A percentile compares a stretch with the other conserved stretches of the same genome.
Evolutionary conservation across 2,329 filamentous ascomycete species (phyloP).

Genomic region (Reticulascus tulasneorum): DNA sequence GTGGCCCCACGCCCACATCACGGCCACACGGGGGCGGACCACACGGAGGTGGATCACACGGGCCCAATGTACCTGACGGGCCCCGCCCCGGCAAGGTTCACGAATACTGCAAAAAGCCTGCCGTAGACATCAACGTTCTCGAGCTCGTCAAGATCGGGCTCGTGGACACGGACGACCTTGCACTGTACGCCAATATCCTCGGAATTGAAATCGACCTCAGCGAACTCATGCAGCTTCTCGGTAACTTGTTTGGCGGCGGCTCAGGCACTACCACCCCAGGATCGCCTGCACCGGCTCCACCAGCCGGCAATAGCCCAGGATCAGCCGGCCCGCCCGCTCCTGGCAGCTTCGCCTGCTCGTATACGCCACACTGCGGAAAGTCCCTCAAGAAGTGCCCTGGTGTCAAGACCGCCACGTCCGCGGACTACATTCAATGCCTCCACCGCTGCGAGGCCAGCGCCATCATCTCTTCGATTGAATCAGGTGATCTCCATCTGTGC

Average conservation of each 20-base stretch:
- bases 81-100: neutral
- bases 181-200: conserved; percentile 1
- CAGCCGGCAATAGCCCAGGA: neutral
- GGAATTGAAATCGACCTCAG: conserved; percentile 1
- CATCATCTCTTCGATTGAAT: neutral
- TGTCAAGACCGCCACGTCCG: neutral
- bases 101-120: conserved; percentile 1
- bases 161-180: conserved; percentile 1
- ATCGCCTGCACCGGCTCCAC: neutral
- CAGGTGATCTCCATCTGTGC: conserved; percentile 2
- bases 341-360: conserved; percentile 1
- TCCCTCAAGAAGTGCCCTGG: neutral
- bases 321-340: neutral
- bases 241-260: neutral
- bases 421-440: neutral
- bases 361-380: conserved; percentile 1
- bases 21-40: too few species aligned
- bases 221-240: neutral
- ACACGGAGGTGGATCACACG: too few species aligned
- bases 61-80: too few species aligned
- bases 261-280: neutral
- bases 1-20: neutral
- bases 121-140: conserved; percentile 1
- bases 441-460: conserved; percentile 3
- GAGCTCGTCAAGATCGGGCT: conserved; percentile 1